These are phyloP conservation scores for Skeletonema grethae DNA, from an alignment of 108 stramenopile species.

Conservation along the genomic window DNA sequence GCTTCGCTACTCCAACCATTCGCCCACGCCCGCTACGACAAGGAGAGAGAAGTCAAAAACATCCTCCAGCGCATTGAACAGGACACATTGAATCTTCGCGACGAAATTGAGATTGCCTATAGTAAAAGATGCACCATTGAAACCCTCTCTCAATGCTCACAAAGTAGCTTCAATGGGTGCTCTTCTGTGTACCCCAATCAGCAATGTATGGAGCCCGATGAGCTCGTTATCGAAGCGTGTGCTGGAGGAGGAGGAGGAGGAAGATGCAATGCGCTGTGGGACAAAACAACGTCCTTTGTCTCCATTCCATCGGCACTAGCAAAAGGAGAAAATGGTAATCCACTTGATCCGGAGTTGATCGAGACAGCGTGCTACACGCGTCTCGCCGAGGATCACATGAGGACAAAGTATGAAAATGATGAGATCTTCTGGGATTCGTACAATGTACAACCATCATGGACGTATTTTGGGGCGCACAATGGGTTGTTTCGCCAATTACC, in stretches of 20 bases:
- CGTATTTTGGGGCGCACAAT: slow-evolving; percentile 47
- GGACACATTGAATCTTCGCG: slow-evolving; percentile 15
- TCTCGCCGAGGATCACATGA: slow-evolving; percentile 21
- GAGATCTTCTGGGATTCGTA: slow-evolving; percentile 19
- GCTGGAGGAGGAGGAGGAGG: slow-evolving; percentile 4
- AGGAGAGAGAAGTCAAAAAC: slow-evolving; percentile 7
- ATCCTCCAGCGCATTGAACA: slow-evolving; percentile 7
- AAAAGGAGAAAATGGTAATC: slow-evolving; percentile 5
- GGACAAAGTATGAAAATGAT: slow-evolving; percentile 12
- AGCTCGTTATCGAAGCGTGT: slow-evolving; percentile 1
- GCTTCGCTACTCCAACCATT: neutral
- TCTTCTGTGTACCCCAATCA: slow-evolving; percentile 16
- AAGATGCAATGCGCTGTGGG: slow-evolving; percentile 12
- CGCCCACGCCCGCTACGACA: neutral
- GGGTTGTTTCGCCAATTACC: slow-evolving; percentile 51
- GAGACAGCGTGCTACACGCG: slow-evolving; percentile 32
- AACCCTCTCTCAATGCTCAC: slow-evolving; percentile 12
- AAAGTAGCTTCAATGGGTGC: slow-evolving; percentile 11
- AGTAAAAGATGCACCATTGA: slow-evolving; percentile 1
- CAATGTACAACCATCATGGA: slow-evolving; percentile 6
- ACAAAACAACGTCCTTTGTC: slow-evolving; percentile 11
- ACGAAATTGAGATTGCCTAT: slow-evolving; percentile 22
- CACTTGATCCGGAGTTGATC: neutral
- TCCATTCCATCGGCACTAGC: slow-evolving; percentile 12
- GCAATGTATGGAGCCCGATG: slow-evolving; percentile 10